Evolutionary conservation across 768 basidiomycete genomes (phyloP).

Genomic region (Lentinula lateritia): DNA sequence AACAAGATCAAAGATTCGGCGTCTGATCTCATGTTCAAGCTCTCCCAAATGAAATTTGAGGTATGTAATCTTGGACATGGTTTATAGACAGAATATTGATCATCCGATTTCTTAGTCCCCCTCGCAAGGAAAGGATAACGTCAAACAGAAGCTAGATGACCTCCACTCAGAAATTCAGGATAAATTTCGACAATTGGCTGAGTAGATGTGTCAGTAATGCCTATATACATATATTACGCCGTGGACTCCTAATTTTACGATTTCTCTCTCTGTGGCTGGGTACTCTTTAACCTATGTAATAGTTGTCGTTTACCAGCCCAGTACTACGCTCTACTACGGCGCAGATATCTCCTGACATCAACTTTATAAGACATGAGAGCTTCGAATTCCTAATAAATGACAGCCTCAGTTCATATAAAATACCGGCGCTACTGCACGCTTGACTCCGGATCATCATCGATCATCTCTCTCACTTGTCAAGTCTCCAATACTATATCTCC

Average conservation of each 20-base stretch:
- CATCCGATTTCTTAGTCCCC: constrained; percentile 55
- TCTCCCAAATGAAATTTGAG: constrained; percentile 99
- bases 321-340: no score
- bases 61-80: constrained; percentile 33
- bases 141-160: constrained; percentile 77
- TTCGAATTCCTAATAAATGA: no score
- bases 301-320: no score
- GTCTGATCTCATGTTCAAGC: constrained; percentile 87
- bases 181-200: constrained; percentile 83
- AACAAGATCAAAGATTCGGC: constrained; percentile 83
- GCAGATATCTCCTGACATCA: no score
- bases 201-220: constrained; percentile 35
- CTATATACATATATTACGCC: background rate
- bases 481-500: no score
- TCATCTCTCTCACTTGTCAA: no score
- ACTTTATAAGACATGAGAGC: no score
- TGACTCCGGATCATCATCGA: no score
- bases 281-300: background rate
- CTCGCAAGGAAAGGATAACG: constrained; percentile 80
- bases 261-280: background rate
- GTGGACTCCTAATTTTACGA: background rate
- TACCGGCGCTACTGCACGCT: no score
- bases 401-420: no score
- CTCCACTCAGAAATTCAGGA: constrained; percentile 85
- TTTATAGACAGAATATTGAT: background rate